Evolutionary conservation across 2,329 filamentous ascomycete species (phyloP).

Genomic region (Talaromyces sp.): DNA sequence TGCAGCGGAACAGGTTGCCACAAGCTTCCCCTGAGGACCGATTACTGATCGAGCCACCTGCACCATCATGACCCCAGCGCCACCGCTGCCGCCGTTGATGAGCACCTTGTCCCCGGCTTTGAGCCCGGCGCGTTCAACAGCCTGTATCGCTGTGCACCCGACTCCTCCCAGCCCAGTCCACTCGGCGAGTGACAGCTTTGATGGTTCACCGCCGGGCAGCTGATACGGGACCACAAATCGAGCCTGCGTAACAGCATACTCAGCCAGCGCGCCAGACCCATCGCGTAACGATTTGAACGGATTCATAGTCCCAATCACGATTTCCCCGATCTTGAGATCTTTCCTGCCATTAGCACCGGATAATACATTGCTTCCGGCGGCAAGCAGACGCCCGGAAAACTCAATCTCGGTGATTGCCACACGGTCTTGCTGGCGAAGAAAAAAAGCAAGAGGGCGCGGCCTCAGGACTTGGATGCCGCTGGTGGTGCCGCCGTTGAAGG

Average conservation of each 20-base stretch:
- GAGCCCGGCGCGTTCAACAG: neutral
- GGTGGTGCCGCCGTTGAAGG: neutral
- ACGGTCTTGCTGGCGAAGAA: neutral
- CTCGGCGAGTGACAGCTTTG: conserved; percentile 1
- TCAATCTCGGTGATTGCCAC: neutral
- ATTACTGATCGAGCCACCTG: neutral
- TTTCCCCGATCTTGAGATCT: neutral
- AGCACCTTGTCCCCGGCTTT: conserved; percentile 4
- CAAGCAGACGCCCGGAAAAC: neutral
- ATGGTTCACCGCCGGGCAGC: neutral
- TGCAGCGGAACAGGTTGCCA: conserved; percentile 10
- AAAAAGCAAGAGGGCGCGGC: neutral
- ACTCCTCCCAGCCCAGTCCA: neutral
- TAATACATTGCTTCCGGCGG: neutral
- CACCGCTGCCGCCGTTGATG: conserved; percentile 1
- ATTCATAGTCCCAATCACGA: neutral
- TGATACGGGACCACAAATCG: neutral
- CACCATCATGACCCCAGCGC: conserved; percentile 2
- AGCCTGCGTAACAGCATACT: neutral
- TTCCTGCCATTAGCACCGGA: neutral
- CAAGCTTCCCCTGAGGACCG: neutral
- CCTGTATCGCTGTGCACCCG: neutral
- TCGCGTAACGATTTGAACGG: neutral
- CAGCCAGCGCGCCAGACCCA: neutral
- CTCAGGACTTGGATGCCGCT: neutral